Evolutionary conservation across 1,284 basidiomycete species (phyloP), one percentile per base, ranked within the genome.

Genomic region (Leccinum subrobustum): DNA sequence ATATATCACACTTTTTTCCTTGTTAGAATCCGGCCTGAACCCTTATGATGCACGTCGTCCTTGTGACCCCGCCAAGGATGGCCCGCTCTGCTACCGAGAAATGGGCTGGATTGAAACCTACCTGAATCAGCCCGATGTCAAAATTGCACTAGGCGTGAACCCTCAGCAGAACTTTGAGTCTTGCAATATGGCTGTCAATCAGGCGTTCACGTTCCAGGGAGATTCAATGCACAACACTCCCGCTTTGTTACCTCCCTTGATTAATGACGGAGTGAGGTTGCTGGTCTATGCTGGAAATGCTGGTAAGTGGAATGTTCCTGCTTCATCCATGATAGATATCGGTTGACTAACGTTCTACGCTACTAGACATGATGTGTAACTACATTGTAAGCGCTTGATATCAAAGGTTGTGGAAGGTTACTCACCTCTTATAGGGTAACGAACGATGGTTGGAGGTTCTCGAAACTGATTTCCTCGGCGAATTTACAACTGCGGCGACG

Each of bases 31-130:
- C 68, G 87, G 85, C 6, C 71, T 81, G 44, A 91, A 91, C 75
- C 84, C 89, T 33, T 96, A 96, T 73, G 96, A 98, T 68, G 90
- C 95, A 9, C 87, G 95, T 60, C 81, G 76, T 64, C 81, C 80
- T 63, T 98, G 96, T 65, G 88, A 94, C 69, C 81, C 78, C 48
- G 73, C 79, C 52, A 79, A 81, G 72, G 88, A 93, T 63, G 83
- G 78, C 64, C 81, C 72, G 12, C 76, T 83, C 11, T 85, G 86
- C 71, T 89, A 88, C 72, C 72, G 68, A 58, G 78, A 91, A 73
- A 83, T 91, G 79, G 74, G 75, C 25, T 90, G 85, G 85, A 80
- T 91, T 68, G 84, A 87, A 65, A 79, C 76, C 1, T 91, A 83
- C 76, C 70, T 90, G 72, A 89, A 89, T 68, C 73, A 78, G 59